phyloP scores from a whole-genome alignment of 2,329 filamentous ascomycete species.

The Penicillium sp. region DNA sequence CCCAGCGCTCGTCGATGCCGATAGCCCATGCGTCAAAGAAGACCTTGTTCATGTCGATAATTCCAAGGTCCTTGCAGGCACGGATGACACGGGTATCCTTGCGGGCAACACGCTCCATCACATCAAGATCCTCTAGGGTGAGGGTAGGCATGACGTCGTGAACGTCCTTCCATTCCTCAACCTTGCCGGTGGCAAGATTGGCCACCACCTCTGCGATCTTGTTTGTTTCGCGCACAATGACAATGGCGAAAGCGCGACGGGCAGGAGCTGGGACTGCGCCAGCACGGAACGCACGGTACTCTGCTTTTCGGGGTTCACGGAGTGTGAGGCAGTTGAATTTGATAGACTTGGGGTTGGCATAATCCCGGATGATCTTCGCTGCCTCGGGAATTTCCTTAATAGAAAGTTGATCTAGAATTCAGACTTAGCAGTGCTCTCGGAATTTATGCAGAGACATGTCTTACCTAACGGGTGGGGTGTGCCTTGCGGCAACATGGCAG shows the following conservation, averaged over 20 bases:
- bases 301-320: slow-evolving; percentile 47
- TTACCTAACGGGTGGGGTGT: slow-evolving; percentile 23
- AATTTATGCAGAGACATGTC: background rate
- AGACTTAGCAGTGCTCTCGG: slow-evolving; percentile 1
- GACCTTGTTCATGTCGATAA: slow-evolving; percentile 35
- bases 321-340: slow-evolving; percentile 50
- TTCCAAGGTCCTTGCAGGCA: slow-evolving; percentile 34
- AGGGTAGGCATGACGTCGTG: slow-evolving; percentile 47
- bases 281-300: slow-evolving; percentile 33
- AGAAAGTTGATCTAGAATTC: slow-evolving; percentile 23
- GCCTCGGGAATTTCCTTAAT: slow-evolving; percentile 28
- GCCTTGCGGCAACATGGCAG: slow-evolving; percentile 21
- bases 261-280: slow-evolving; percentile 29
- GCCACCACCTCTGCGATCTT: slow-evolving; percentile 28
- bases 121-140: slow-evolving; percentile 35
- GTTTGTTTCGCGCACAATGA: slow-evolving; percentile 39
- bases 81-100: slow-evolving; percentile 30
- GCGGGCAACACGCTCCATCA: slow-evolving; percentile 33
- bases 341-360: slow-evolving; percentile 27
- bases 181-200: slow-evolving; percentile 23
- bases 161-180: slow-evolving; percentile 35
- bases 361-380: slow-evolving; percentile 26
- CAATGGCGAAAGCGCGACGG: slow-evolving; percentile 45
- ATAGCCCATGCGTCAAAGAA: slow-evolving; percentile 38
- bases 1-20: slow-evolving; percentile 36